Percentiles rank a stretch among this genome's conserved stretches.
These are phyloP conservation scores for Mortierella sp. DNA, from an alignment of 371 early-diverging fungal species.

Conservation along the genomic window DNA sequence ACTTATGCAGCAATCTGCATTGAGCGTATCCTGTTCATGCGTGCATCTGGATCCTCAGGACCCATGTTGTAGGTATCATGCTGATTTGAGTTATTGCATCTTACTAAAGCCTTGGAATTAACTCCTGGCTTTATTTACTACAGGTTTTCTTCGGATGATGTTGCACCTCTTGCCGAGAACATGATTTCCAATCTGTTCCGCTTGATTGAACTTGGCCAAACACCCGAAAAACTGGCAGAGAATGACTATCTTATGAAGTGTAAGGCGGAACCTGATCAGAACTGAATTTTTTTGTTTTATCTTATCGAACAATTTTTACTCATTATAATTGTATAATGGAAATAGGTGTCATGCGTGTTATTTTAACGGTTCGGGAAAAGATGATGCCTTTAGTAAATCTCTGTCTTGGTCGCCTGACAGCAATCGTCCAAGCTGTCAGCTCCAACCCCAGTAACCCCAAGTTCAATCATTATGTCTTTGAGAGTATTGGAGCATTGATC, in stretches of 20 bases:
- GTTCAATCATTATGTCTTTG: constrained; percentile 97
- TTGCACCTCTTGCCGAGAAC: constrained; percentile 75
- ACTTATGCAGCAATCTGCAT: constrained; percentile 95
- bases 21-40: constrained; percentile 90
- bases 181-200: constrained; percentile 83
- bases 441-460: constrained; percentile 97
- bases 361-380: constrained; percentile 79
- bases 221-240: constrained; percentile 92
- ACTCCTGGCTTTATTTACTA: neutral
- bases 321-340: neutral
- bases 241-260: constrained; percentile 94
- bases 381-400: constrained; percentile 78
- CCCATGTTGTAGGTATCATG: constrained; percentile 62
- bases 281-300: neutral
- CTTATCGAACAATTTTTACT: neutral
- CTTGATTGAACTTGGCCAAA: constrained; percentile 73
- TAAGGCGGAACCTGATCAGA: constrained; percentile 23
- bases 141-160: constrained; percentile 79
- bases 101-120: neutral
- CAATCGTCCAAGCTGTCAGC: constrained; percentile 86
- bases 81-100: neutral
- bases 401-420: constrained; percentile 78
- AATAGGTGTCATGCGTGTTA: constrained; percentile 83
- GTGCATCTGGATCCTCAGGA: constrained; percentile 68
- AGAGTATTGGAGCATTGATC: constrained; percentile 90